Evolutionary conservation across 352 stramenopile genomes (phyloP).

Genomic region (Peronospora farinosa): DNA sequence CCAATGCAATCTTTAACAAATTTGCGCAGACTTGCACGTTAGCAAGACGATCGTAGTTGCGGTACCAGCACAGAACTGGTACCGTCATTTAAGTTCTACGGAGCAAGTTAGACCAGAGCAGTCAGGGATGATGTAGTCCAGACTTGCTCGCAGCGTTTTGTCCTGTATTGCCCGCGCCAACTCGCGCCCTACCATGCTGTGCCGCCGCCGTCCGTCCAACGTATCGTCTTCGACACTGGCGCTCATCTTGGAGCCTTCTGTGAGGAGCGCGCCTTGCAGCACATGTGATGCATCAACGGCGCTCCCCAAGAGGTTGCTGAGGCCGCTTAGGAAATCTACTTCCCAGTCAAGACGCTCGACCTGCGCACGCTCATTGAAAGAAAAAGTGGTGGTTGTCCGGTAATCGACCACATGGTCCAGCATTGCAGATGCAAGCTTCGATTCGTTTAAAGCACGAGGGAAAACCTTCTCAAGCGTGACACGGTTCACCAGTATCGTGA

Average conservation of each 20-base stretch:
- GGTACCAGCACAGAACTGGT: too few relatives aligned
- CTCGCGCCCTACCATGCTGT: too few relatives aligned
- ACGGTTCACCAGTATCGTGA: conserved; percentile 31
- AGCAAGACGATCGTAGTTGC: too few relatives aligned
- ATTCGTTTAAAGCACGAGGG: conserved; percentile 36
- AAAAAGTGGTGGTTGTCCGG: conserved; percentile 32
- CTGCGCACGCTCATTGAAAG: conserved; percentile 40
- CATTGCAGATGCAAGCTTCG: not conserved
- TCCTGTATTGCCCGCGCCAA: too few relatives aligned
- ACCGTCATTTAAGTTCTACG: too few relatives aligned
- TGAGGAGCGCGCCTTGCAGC: conserved; percentile 26
- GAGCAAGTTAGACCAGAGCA: too few relatives aligned
- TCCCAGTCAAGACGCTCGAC: conserved; percentile 35
- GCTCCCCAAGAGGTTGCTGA: conserved; percentile 31
- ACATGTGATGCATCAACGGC: conserved; percentile 22
- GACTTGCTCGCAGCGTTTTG: too few relatives aligned
- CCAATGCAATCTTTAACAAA: too few relatives aligned
- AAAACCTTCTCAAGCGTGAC: conserved; percentile 43
- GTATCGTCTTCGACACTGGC: conserved; percentile 23
- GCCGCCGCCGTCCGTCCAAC: conserved; percentile 1
- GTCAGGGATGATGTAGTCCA: too few relatives aligned
- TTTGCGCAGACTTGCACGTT: too few relatives aligned
- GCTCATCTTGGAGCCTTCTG: conserved; percentile 26
- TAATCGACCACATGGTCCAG: conserved; percentile 11
- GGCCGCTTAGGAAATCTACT: conserved; percentile 38